Conservation (phyloP, 1,284 basidiomycete species). For the Marasmius sp. region DNA sequence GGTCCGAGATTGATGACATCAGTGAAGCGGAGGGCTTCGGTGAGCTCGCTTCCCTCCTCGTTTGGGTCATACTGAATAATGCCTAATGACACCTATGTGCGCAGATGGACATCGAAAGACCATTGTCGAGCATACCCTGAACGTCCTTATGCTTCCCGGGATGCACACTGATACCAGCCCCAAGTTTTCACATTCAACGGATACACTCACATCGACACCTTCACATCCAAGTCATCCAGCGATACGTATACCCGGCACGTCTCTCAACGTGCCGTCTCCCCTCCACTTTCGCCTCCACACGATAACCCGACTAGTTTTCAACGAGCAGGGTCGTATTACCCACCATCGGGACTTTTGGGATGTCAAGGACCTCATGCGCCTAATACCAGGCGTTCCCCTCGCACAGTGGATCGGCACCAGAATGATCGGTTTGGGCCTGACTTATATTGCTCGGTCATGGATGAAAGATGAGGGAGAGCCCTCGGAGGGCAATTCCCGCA, state of each 20-base stretch:
- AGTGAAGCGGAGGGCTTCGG: constrained; percentile 76
- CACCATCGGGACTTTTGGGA: constrained; percentile 78
- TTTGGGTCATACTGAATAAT: constrained; percentile 3
- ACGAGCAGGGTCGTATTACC: constrained; percentile 71
- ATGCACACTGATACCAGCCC: constrained; percentile 40
- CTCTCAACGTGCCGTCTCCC: constrained; percentile 60
- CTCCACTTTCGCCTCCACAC: constrained; percentile 69
- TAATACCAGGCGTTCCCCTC: constrained; percentile 64
- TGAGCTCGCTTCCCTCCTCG: constrained; percentile 32
- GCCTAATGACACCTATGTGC: constrained; percentile 6
- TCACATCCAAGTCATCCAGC: constrained; percentile 34
- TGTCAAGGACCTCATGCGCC: constrained; percentile 63
- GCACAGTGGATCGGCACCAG: constrained; percentile 67
- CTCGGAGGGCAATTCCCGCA: not conserved
- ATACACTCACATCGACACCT: constrained; percentile 30
- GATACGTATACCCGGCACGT: constrained; percentile 52
- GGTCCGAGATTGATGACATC: constrained; percentile 72
- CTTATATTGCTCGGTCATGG: constrained; percentile 37
- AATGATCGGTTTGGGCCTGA: constrained; percentile 54
- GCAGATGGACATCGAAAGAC: constrained; percentile 69
- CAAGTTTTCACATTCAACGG: constrained; percentile 27
- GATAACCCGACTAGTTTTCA: constrained; percentile 68
- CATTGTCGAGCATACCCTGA: constrained; percentile 69
- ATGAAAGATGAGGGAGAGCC: constrained; percentile 16
- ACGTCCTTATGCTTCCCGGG: constrained; percentile 55